Percentiles rank a stretch among this genome's conserved stretches.
phyloP scores from a whole-genome alignment of 805 yeast species.

The Lachancea quebecensis region DNA sequence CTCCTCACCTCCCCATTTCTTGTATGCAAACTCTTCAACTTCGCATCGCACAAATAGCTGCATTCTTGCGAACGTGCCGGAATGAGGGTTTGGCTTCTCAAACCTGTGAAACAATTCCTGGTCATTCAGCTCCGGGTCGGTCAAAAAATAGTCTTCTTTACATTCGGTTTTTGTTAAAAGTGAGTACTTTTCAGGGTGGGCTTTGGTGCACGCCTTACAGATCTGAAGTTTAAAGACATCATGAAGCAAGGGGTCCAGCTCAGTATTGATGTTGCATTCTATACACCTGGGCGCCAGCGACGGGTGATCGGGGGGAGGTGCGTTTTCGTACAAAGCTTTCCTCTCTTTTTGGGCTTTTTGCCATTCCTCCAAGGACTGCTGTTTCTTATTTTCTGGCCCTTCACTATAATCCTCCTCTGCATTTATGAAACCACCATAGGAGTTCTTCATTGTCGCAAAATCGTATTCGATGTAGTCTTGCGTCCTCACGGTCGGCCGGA shows the following conservation, averaged over 20 bases:
- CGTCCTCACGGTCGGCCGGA: slow-evolving; percentile 45
- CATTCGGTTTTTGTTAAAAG: slow-evolving; percentile 93
- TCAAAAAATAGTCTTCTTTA: slow-evolving; percentile 80
- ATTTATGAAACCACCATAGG: slow-evolving; percentile 75
- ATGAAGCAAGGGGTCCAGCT: slow-evolving; percentile 65
- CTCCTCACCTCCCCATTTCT: slow-evolving; percentile 91
- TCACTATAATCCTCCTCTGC: slow-evolving; percentile 32
- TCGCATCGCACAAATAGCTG: slow-evolving; percentile 84
- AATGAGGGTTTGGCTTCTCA: slow-evolving; percentile 92
- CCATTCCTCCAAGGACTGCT: slow-evolving; percentile 48
- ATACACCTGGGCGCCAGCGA: slow-evolving; percentile 72
- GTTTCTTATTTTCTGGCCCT: slow-evolving; percentile 21
- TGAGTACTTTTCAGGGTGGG: slow-evolving; percentile 80
- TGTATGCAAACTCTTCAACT: slow-evolving; percentile 87
- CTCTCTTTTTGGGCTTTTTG: slow-evolving; percentile 50
- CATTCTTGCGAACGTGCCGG: slow-evolving; percentile 83
- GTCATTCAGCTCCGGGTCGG: slow-evolving; percentile 89
- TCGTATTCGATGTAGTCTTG: slow-evolving; percentile 78
- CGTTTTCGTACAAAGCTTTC: slow-evolving; percentile 45
- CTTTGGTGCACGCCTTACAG: slow-evolving; percentile 69
- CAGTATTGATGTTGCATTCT: slow-evolving; percentile 71
- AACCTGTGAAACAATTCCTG: slow-evolving; percentile 58
- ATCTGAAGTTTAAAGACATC: slow-evolving; percentile 69
- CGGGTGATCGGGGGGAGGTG: slow-evolving; percentile 67
- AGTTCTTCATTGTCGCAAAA: slow-evolving; percentile 82